Conservation (phyloP, 1,139 yeast species). For the Hemisphaericaspora subhashii region DNA sequence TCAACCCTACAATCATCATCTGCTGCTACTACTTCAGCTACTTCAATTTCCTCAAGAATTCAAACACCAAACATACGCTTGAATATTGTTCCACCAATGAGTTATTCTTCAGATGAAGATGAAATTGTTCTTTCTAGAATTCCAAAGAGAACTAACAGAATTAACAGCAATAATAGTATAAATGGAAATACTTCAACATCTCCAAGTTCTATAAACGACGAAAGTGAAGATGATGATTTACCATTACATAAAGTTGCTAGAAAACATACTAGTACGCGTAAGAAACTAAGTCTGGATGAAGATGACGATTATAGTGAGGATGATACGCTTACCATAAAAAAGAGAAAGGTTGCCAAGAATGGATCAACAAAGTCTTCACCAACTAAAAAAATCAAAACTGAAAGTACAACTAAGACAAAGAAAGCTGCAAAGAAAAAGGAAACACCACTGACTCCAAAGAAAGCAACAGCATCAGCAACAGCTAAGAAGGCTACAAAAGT, state of each 20-base stretch:
- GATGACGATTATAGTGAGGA: slow-evolving; percentile 13
- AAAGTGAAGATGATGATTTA: slow-evolving; percentile 18
- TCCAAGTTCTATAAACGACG: slow-evolving; percentile 11
- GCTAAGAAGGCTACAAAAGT: slow-evolving; percentile 7
- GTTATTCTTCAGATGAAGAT: slow-evolving; percentile 13
- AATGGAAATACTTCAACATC: slow-evolving; percentile 4
- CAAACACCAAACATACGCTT: too few species aligned
- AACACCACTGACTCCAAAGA: slow-evolving; percentile 3
- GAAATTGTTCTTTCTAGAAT: slow-evolving; percentile 14
- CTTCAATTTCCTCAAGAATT: too few species aligned
- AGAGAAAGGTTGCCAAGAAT: slow-evolving; percentile 3
- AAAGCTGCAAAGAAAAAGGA: slow-evolving; percentile 6
- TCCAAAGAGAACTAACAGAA: slow-evolving; percentile 6
- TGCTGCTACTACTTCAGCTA: too few species aligned
- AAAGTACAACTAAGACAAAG: slow-evolving; percentile 6
- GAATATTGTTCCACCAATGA: background rate
- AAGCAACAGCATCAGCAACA: slow-evolving; percentile 2
- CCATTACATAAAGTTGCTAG: slow-evolving; percentile 8
- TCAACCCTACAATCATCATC: too few species aligned
- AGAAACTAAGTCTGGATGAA: slow-evolving; percentile 4
- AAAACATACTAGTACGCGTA: background rate
- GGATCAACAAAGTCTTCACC: slow-evolving; percentile 1
- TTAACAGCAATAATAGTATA: background rate
- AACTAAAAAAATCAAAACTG: slow-evolving; percentile 7
- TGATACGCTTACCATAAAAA: slow-evolving; percentile 11